Evolutionary conservation across 2,329 filamentous ascomycete genomes (phyloP), one percentile per base, ranked within the genome.

Genomic region (Aspergillus piperis): DNA sequence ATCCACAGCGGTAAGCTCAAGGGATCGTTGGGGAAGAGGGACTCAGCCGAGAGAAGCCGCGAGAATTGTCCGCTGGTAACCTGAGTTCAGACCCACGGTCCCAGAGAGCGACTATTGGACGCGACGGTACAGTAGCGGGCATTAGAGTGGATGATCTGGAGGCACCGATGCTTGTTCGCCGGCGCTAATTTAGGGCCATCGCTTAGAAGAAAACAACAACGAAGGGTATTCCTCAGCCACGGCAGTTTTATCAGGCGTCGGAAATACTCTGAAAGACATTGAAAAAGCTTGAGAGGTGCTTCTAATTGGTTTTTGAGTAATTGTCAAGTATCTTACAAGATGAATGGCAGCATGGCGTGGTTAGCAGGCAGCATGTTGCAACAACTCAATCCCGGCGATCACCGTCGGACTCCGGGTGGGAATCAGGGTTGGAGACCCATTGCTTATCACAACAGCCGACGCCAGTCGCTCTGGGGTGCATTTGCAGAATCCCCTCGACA

Each of bases 371-470:
- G 7, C 39, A 42, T 42, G 44, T 3, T 17, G 23, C 7, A 36
- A 47, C 5, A 44, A 13, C 23, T 3, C 8, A 39, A 30, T 27
- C 10, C 17, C 11, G 8, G 7, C 11, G 39, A 19, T 36, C 19
- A 15, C 53, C 53, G 53, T 15, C 53, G 53, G 53, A 55, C 53
- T 55, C 53, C 53, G 53, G 11, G 23, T 10, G n/a, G 19, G 15
- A 32, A 27, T 55, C 53, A 55, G 25, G 27, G 53, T 11, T 27
- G 41, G 25, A 25, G 30, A 55, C 25, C 39, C 53, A 47, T 55
- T 15, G n/a, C 32, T 55, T 55, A 55, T 55, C 53, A 55, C 53
- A 41, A 47, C 53, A 55, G 53, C 39, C 53, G 25, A 54, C 32
- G 8, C 52, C 39, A 44, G 25, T 21, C 8, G 30, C 21, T 54